phyloP scores from a whole-genome alignment of 768 basidiomycete genomes.

The Royoungia palumana region DNA sequence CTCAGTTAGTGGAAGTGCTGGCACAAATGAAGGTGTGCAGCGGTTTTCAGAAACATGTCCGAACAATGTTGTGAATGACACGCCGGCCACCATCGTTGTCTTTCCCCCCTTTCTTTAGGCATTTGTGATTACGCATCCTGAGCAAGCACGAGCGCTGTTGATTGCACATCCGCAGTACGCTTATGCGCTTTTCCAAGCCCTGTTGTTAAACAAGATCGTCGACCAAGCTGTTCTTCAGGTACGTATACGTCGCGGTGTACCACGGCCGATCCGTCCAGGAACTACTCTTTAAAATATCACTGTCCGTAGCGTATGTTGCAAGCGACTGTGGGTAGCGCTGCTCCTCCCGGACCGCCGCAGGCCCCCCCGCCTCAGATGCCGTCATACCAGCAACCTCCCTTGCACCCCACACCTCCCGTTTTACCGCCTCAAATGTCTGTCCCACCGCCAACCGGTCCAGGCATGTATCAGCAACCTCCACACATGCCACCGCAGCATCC shows the following conservation, averaged over 20 bases:
- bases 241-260: constrained; percentile 18
- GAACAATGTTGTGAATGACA: constrained; percentile 21
- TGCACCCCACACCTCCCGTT: constrained; percentile 33
- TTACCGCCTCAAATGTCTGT: constrained; percentile 33
- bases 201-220: constrained; percentile 90
- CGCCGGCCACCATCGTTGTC: constrained; percentile 4
- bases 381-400: constrained; percentile 27
- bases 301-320: constrained; percentile 49
- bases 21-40: constrained; percentile 93
- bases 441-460: constrained; percentile 27
- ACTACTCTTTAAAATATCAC: constrained; percentile 3
- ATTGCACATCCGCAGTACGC: constrained; percentile 87
- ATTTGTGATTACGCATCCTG: constrained; percentile 87
- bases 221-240: constrained; percentile 83
- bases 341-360: constrained; percentile 27
- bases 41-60: constrained; percentile 17
- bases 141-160: constrained; percentile 80
- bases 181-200: constrained; percentile 93
- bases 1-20: constrained; percentile 87
- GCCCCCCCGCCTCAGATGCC: constrained; percentile 33
- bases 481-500: constrained; percentile 31
- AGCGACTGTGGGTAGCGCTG: constrained; percentile 34
- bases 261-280: neutral
- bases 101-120: constrained; percentile 55
- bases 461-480: constrained; percentile 32